Evolutionary conservation across 148 eudicot genomes (phyloP).

Genomic region (Camellia japonica): DNA sequence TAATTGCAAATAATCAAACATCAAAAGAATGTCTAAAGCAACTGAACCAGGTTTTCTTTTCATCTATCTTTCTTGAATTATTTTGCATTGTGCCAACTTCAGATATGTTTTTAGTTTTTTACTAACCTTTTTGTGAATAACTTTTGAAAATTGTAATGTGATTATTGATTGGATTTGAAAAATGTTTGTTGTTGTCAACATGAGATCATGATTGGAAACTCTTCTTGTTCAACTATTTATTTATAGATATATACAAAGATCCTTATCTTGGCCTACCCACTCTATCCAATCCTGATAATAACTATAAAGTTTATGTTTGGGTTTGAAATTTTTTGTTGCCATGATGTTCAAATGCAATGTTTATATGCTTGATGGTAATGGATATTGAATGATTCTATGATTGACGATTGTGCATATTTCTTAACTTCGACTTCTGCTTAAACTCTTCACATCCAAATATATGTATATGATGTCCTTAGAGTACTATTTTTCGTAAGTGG

Average conservation of each 20-base stretch:
- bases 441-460: too few species aligned
- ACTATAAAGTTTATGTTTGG: too few species aligned
- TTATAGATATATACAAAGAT: neutral
- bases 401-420: too few species aligned
- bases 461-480: too few species aligned
- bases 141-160: neutral
- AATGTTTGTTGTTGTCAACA: constrained; percentile 28
- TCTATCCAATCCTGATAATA: too few species aligned
- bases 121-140: neutral
- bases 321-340: too few species aligned
- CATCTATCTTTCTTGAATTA: neutral
- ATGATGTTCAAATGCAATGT: too few species aligned
- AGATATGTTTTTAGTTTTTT: neutral
- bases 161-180: neutral
- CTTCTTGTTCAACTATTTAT: constrained; percentile 67
- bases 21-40: constrained; percentile 90
- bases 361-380: too few species aligned
- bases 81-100: neutral
- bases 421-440: too few species aligned
- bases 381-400: too few species aligned
- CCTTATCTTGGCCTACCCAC: too few species aligned
- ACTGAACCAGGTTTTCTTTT: constrained; percentile 74
- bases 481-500: too few species aligned
- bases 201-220: constrained; percentile 47
- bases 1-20: constrained; percentile 73